A percentile compares a stretch with the other conserved stretches of the same genome.
Evolutionary conservation across 768 basidiomycete species (phyloP).

Genomic region (Trichaptum fuscoviolaceum): DNA sequence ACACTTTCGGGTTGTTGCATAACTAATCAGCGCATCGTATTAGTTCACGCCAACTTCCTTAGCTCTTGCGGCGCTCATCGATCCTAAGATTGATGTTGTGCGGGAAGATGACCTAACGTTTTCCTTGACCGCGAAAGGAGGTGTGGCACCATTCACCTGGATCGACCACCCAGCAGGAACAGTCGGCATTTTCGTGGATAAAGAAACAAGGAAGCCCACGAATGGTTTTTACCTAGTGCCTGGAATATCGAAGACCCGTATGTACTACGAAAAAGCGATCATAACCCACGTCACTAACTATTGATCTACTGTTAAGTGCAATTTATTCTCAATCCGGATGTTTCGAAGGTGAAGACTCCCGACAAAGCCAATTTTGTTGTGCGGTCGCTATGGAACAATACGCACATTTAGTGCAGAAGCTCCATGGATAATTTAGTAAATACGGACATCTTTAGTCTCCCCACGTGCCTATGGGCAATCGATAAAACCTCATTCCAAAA

Average conservation of each 20-base stretch:
- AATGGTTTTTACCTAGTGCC: constrained; percentile 56
- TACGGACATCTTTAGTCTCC: no score
- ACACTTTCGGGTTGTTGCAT: neutral
- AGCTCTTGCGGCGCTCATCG: constrained; percentile 39
- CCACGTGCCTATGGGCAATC: neutral
- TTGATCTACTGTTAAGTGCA: constrained; percentile 26
- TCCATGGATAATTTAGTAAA: neutral
- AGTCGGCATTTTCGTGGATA: constrained; percentile 47
- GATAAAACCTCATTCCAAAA: neutral
- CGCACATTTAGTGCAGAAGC: constrained; percentile 27
- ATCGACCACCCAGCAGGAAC: constrained; percentile 53
- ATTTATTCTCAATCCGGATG: constrained; percentile 32
- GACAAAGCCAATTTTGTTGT: constrained; percentile 42
- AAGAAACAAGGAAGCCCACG: constrained; percentile 31
- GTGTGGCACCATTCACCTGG: constrained; percentile 56
- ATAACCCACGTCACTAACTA: neutral
- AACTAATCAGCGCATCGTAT: constrained; percentile 3
- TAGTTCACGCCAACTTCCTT: constrained; percentile 52
- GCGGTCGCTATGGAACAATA: constrained; percentile 51
- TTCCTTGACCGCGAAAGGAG: constrained; percentile 45
- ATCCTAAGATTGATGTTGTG: constrained; percentile 41
- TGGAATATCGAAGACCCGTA: constrained; percentile 47
- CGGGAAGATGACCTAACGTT: constrained; percentile 35
- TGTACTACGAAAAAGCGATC: constrained; percentile 14
- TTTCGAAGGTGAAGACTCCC: constrained; percentile 36